A percentile compares a stretch with the other conserved stretches of the same genome.
These are phyloP conservation scores for Ascochyta lentis DNA, from an alignment of 2,329 filamentous ascomycete genomes.

Conservation along the genomic window DNA sequence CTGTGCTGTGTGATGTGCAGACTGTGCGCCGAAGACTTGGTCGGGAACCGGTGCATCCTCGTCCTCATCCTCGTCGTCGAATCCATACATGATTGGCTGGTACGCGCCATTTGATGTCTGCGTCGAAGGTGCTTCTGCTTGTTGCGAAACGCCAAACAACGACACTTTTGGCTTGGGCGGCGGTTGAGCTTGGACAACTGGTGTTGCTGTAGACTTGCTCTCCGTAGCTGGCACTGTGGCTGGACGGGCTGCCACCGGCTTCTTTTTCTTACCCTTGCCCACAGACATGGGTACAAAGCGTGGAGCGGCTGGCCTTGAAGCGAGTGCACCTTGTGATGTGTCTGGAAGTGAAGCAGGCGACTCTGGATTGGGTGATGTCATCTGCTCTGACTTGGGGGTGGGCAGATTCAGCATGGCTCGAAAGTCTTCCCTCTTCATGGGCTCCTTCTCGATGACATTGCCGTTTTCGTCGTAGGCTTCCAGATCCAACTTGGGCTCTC, in stretches of 20 bases:
- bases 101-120: constrained; percentile 39
- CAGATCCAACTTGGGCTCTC: constrained; percentile 57
- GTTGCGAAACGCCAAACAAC: constrained; percentile 69
- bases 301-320: constrained; percentile 77
- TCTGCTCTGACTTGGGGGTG: constrained; percentile 32
- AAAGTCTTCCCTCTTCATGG: constrained; percentile 41
- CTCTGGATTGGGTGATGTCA: constrained; percentile 37
- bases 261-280: constrained; percentile 68
- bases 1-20: constrained; percentile 11
- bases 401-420: constrained; percentile 46
- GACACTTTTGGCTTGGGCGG: constrained; percentile 66
- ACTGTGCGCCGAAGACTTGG: constrained; percentile 4
- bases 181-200: constrained; percentile 30
- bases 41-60: constrained; percentile 22
- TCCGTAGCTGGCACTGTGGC: constrained; percentile 2
- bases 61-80: constrained; percentile 26
- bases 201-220: constrained; percentile 4
- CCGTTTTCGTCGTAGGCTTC: constrained; percentile 47
- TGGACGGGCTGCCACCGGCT: constrained; percentile 22
- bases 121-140: constrained; percentile 39
- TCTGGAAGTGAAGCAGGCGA: constrained; percentile 39
- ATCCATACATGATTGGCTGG: constrained; percentile 48
- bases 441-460: constrained; percentile 37
- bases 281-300: constrained; percentile 90
- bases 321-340: constrained; percentile 60